Percentiles rank a stretch among this genome's conserved stretches.
phyloP scores from a whole-genome alignment of 2,329 filamentous ascomycete species.

The Apiospora pterosperma region DNA sequence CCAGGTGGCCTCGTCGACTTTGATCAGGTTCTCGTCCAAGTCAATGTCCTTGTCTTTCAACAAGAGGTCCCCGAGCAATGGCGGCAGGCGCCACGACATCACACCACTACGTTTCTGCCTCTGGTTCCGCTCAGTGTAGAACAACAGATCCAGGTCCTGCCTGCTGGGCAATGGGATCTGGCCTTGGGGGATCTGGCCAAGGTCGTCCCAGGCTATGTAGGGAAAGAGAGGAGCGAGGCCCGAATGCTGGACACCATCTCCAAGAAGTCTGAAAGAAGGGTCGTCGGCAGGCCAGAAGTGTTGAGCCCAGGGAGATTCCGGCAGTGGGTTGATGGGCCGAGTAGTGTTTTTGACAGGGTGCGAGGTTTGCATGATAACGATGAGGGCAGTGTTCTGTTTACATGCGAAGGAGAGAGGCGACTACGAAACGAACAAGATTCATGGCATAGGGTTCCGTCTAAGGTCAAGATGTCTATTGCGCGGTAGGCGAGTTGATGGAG shows the following conservation, averaged over 20 bases:
- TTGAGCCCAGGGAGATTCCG: slow-evolving; percentile 8
- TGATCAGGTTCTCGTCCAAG: background rate
- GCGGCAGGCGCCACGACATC: slow-evolving; percentile 5
- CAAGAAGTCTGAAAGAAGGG: background rate
- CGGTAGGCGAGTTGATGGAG: no score
- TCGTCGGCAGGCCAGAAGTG: background rate
- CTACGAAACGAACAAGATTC: background rate
- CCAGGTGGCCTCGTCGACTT: slow-evolving; percentile 2
- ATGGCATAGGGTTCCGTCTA: background rate
- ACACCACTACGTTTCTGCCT: background rate
- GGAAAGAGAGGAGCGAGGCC: slow-evolving; percentile 2
- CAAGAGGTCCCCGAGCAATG: background rate
- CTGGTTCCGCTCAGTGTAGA: slow-evolving; percentile 6
- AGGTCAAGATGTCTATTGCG: no score
- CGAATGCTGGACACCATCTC: slow-evolving; percentile 4
- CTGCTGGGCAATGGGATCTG: background rate
- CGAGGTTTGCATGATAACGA: background rate
- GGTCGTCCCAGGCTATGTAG: background rate
- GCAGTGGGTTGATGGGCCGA: background rate
- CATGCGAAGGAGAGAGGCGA: background rate
- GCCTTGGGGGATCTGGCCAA: background rate
- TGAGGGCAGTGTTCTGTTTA: background rate
- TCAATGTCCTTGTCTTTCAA: background rate
- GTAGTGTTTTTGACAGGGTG: background rate
- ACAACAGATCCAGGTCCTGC: background rate